Percentiles rank a stretch among this genome's conserved stretches.
Conservation (phyloP, 495 filamentous ascomycete species). For the Xylaria acuta region DNA sequence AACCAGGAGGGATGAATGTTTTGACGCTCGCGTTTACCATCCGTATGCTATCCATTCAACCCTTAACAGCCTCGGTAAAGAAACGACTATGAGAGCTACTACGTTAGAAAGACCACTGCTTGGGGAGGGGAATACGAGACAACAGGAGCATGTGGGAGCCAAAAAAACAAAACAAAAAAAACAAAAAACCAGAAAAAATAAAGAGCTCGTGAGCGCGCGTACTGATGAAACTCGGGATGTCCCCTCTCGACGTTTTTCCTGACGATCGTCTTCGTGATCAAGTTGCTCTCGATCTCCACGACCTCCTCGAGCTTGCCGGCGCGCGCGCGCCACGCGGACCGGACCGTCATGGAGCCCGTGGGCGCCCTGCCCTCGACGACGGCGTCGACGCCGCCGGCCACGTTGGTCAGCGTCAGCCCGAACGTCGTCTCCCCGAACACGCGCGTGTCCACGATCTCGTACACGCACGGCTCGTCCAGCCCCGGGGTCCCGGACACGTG, state of each 20-base stretch:
- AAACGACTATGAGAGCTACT: constrained; percentile 5
- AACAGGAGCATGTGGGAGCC: not conserved
- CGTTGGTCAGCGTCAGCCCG: constrained; percentile 44
- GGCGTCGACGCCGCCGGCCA: constrained; percentile 38
- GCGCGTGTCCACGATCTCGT: constrained; percentile 40
- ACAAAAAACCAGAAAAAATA: no score
- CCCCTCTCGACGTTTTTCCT: constrained; percentile 38
- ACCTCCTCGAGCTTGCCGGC: constrained; percentile 38
- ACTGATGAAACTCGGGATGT: constrained; percentile 30
- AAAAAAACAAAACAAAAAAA: no score
- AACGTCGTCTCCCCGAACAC: constrained; percentile 49
- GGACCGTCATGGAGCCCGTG: constrained; percentile 47
- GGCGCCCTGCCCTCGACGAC: constrained; percentile 50
- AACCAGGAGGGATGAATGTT: not conserved
- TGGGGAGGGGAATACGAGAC: not conserved
- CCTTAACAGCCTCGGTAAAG: constrained; percentile 29
- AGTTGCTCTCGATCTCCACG: constrained; percentile 46
- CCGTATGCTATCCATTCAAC: not conserved
- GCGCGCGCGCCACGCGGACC: constrained; percentile 47
- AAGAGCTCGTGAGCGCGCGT: no score
- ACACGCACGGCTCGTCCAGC: constrained; percentile 26
- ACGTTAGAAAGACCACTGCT: not conserved
- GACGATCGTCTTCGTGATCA: constrained; percentile 47
- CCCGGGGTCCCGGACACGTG: constrained; percentile 22
- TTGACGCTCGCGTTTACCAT: not conserved